Evolutionary conservation across 768 basidiomycete genomes (phyloP).

Genomic region (Amanita fuliginea): DNA sequence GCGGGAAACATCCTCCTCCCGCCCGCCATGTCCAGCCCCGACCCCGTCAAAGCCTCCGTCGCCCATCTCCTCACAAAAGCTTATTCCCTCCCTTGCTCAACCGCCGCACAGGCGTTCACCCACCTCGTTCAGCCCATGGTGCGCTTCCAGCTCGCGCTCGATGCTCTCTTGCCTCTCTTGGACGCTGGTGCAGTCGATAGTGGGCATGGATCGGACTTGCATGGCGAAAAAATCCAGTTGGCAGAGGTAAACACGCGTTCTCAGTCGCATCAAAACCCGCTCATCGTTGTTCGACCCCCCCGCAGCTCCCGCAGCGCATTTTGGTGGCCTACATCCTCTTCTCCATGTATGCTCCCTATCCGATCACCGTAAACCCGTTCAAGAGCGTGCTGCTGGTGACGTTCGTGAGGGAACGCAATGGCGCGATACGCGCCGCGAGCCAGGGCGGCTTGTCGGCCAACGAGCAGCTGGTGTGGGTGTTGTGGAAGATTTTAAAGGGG

Average conservation of each 20-base stretch:
- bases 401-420: constrained; percentile 57
- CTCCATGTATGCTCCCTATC: constrained; percentile 71
- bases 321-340: constrained; percentile 73
- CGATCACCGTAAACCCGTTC: constrained; percentile 75
- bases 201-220: background rate
- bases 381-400: constrained; percentile 59
- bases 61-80: constrained; percentile 56
- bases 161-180: constrained; percentile 68
- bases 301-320: constrained; percentile 66
- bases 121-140: constrained; percentile 67
- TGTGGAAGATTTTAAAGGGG: constrained; percentile 80
- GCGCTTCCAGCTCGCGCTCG: constrained; percentile 77
- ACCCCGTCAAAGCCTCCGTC: constrained; percentile 53
- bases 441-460: constrained; percentile 42
- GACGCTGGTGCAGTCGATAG: constrained; percentile 28
- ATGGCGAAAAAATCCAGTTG: constrained; percentile 9
- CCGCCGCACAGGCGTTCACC: constrained; percentile 62
- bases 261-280: no score
- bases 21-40: constrained; percentile 8
- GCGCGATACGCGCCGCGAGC: constrained; percentile 41
- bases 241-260: no score
- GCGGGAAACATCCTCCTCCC: no score
- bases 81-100: constrained; percentile 63
- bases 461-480: constrained; percentile 77
- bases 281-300: background rate